Base-by-base conservation (phyloP, 83 land plant species). In the Picea abies region DNA sequence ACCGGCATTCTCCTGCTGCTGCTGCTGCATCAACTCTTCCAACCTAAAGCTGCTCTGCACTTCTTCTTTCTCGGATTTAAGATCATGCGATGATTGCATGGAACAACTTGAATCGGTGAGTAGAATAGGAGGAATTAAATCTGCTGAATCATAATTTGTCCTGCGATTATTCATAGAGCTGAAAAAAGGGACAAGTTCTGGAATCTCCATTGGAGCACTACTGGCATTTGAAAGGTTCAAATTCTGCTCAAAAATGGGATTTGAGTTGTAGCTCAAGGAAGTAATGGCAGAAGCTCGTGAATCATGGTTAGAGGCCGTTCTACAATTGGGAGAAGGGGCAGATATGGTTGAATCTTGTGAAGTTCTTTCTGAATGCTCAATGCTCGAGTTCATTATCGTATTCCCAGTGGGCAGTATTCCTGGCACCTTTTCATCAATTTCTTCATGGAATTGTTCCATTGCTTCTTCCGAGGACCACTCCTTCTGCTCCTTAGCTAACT, bases 41-140 rank as follows among this genome's bases (percentile, higher is more conserved):
- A 78, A 14, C 19, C 15, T 78, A 4, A 3, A 60, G 1, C 12
- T 78, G 80, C 64, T 78, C 41, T 78, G 80, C 20, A 78, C 80
- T 60, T 78, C 64, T 3, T 60, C 80, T 60, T 78, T 78, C 23
- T 78, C 64, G 5, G 22, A 5, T 78, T 78, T 78, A 3, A 60
- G 8, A 22, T 78, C 80, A 60, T 29, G 64, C 0, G 80, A 78
- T 9, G 64, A 78, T 1, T 52, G 80, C 63, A 78, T 60, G 3
- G 80, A 78, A 60, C 64, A 78, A 15, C 64, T 78, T 16, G 80
- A 78, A 78, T 78, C 80, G 2, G 65, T 78, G 64, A 78, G 39
- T 1, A 78, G 64, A 7, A 78, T 3, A 3, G 64, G 80, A 11
- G 80, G 65, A 11, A 60, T 62, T 17, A 32, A 35, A 16, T 78